phyloP scores from a whole-genome alignment of 345 rosid genomes.

The Citrus maxima region DNA sequence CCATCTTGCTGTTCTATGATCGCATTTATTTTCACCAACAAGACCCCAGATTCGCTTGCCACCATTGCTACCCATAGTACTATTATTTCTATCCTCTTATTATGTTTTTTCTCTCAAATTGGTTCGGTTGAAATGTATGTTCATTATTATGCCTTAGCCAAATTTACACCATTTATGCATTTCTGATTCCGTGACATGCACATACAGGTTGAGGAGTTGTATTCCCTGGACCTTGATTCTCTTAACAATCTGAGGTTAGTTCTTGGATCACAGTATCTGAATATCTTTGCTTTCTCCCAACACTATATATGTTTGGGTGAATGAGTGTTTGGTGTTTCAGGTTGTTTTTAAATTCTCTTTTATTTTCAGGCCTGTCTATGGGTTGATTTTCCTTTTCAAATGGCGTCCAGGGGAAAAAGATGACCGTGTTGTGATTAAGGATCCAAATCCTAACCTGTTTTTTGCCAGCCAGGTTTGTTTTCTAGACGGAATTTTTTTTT shows the following conservation, averaged over 20 bases:
- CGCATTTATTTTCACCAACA: background rate
- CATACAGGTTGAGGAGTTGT: slow-evolving; percentile 89
- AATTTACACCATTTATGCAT: background rate
- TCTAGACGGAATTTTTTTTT: background rate
- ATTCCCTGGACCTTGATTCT: slow-evolving; percentile 86
- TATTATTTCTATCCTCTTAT: background rate
- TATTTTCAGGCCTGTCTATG: slow-evolving; percentile 77
- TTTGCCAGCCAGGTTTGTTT: slow-evolving; percentile 87
- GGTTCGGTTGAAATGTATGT: background rate
- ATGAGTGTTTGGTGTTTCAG: background rate
- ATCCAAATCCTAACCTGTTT: slow-evolving; percentile 73
- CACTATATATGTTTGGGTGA: background rate
- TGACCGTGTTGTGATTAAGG: slow-evolving; percentile 77
- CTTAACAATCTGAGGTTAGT: slow-evolving; percentile 78
- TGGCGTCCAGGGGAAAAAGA: slow-evolving; percentile 95
- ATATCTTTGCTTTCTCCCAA: background rate
- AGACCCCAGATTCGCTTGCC: background rate
- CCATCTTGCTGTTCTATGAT: background rate
- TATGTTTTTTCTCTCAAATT: background rate
- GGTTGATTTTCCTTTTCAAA: slow-evolving; percentile 95
- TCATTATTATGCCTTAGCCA: background rate
- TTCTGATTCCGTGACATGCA: slow-evolving; percentile 15
- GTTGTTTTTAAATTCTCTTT: background rate
- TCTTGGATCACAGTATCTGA: background rate
- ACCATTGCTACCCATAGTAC: background rate